These are phyloP conservation scores for Sugiyamaella valdiviana DNA, from an alignment of 805 yeast species.

Conservation along the genomic window DNA sequence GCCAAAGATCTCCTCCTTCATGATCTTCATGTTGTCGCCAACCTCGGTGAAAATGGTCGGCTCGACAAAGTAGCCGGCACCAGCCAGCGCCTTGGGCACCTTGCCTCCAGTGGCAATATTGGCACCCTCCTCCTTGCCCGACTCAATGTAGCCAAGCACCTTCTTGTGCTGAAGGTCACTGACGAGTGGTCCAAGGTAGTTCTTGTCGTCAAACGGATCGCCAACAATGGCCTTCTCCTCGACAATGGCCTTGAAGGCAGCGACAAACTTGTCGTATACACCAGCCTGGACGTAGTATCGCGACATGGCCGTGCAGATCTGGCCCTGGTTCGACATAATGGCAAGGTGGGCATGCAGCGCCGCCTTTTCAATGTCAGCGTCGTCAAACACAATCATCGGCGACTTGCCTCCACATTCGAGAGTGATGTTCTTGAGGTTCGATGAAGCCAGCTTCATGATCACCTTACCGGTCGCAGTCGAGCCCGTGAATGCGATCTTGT, in stretches of 20 bases:
- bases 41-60: constrained; percentile 77
- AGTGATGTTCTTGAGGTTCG: constrained; percentile 76
- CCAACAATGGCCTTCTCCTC: constrained; percentile 57
- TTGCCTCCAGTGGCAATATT: constrained; percentile 75
- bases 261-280: constrained; percentile 67
- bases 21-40: constrained; percentile 55
- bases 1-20: constrained; percentile 80
- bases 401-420: constrained; percentile 96
- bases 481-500: constrained; percentile 91
- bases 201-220: constrained; percentile 67
- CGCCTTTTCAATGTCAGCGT: constrained; percentile 73
- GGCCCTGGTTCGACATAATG: constrained; percentile 89
- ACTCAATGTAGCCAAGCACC: constrained; percentile 65
- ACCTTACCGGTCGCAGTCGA: constrained; percentile 82
- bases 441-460: constrained; percentile 69
- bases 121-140: constrained; percentile 81
- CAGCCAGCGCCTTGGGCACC: constrained; percentile 31
- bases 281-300: constrained; percentile 82
- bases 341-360: constrained; percentile 69
- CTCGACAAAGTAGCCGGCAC: constrained; percentile 58
- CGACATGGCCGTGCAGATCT: constrained; percentile 92
- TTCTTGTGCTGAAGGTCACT: constrained; percentile 68
- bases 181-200: constrained; percentile 87
- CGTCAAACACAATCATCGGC: constrained; percentile 81
- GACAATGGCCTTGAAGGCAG: constrained; percentile 48